phyloP scores from a whole-genome alignment of 371 early-diverging fungal genomes.

The Mucor racemosus region DNA sequence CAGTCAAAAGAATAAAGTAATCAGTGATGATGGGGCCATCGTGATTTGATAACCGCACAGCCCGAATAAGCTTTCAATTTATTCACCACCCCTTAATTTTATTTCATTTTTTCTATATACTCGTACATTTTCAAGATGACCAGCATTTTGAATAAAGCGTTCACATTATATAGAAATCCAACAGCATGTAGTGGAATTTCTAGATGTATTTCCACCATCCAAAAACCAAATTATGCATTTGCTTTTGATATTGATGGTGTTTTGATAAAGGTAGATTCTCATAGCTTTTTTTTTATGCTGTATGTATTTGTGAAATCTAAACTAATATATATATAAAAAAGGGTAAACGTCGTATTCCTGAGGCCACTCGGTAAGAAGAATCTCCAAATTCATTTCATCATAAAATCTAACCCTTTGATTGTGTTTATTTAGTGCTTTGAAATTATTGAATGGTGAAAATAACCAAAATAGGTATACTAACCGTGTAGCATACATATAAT shows the following conservation, averaged over 20 bases:
- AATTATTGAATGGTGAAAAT: slow-evolving; percentile 65
- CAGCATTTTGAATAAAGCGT: neutral
- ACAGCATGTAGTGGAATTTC: neutral
- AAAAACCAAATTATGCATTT: slow-evolving; percentile 57
- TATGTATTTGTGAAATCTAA: neutral
- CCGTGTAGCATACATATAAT: neutral
- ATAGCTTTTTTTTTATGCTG: neutral
- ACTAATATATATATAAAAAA: neutral
- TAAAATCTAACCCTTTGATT: neutral
- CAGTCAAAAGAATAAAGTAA: too few species aligned
- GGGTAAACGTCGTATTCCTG: slow-evolving; percentile 45
- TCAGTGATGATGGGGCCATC: too few species aligned
- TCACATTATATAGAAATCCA: neutral
- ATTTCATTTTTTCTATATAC: neutral
- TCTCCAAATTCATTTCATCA: too few species aligned
- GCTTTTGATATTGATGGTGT: slow-evolving; percentile 86
- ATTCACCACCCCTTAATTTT: neutral
- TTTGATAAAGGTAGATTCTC: slow-evolving; percentile 62
- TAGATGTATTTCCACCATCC: slow-evolving; percentile 22
- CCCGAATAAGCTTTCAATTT: neutral
- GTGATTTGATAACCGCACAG: neutral
- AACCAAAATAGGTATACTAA: slow-evolving; percentile 39
- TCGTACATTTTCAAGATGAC: neutral
- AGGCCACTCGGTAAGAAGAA: slow-evolving; percentile 36
- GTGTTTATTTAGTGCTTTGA: slow-evolving; percentile 51